Conservation (phyloP, 2,329 filamentous ascomycete genomes). For the Fusarium sororula region DNA sequence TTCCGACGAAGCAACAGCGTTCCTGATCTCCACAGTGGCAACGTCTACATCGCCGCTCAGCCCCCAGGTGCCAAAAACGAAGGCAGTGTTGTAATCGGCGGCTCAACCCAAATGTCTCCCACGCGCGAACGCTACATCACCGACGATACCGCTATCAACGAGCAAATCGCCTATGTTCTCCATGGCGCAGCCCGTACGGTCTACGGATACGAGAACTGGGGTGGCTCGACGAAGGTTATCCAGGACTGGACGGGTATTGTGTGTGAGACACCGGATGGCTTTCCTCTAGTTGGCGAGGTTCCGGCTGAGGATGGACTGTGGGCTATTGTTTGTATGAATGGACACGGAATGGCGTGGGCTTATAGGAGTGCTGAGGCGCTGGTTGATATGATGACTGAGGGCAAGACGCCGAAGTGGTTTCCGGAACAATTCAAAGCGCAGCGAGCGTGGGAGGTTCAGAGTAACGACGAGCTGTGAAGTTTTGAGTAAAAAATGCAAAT, state of each 20-base stretch:
- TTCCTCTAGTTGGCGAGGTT: conserved; percentile 12
- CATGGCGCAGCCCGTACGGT: conserved; percentile 17
- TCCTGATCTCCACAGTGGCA: conserved; percentile 9
- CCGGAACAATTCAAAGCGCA: conserved; percentile 19
- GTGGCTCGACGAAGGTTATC: conserved; percentile 7
- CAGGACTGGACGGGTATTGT: conserved; percentile 24
- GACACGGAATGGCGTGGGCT: conserved; percentile 22
- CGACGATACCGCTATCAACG: conserved; percentile 9
- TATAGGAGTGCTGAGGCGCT: conserved; percentile 24
- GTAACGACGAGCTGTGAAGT: not conserved
- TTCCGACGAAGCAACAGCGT: conserved; percentile 17
- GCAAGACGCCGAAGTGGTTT: conserved; percentile 22
- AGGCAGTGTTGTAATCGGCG: conserved; percentile 12
- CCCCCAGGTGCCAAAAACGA: conserved; percentile 4
- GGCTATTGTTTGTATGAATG: conserved; percentile 28
- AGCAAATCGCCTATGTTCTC: conserved; percentile 3
- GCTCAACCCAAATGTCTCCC: conserved; percentile 20
- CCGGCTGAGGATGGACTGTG: conserved; percentile 21
- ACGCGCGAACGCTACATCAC: conserved; percentile 6
- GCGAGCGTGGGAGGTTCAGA: conserved; percentile 11
- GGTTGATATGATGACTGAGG: conserved; percentile 27
- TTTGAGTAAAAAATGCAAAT: not conserved
- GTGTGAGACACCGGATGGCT: conserved; percentile 14
- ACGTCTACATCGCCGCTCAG: conserved; percentile 19
- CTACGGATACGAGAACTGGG: conserved; percentile 16